Evolutionary conservation across 805 yeast species (phyloP), one percentile per base, ranked within the genome.

Genomic region (Metschnikowia hibisci): DNA sequence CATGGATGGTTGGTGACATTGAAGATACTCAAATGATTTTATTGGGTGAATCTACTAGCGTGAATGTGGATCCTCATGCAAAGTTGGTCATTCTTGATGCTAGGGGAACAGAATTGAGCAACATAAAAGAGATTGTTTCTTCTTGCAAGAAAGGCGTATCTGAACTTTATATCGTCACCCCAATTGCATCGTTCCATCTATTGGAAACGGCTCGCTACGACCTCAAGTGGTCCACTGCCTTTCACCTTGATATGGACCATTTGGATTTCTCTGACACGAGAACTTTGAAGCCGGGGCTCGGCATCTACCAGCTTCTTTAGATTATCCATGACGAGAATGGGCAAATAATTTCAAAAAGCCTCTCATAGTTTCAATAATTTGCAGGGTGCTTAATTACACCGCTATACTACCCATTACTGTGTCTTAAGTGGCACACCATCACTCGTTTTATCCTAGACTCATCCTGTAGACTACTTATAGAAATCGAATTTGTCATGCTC

Each of bases 401-500:
- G n/a, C 23, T 2, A 6, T 20, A 20, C 23, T 20, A 6, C 7
- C 7, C 23, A 4, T 6, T 20, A 20, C 23, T 6, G 4, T 20
- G 23, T 20, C 23, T 20, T 20, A 8, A 20, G 23, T 20, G 7
- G 8, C 7, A 20, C 23, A 20, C 23, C 5, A 3, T 20, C 7
- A 20, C 7, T 20, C 23, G n/a, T 20, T 20, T 20, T 20, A 6
- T 20, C 23, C 23, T 20, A 20, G 23, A 20, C 23, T 20, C 15
- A 28, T 34, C n/a, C 31, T 30, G 25, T 29, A 33, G 26, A 30
- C 40, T 41, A 93, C 74, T 89, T 91, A 71, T 93, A 93, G 78
- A 93, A 93, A 48, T 95, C 99, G 66, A 91, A 93, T 72, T 93
- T 93, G 64, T 93, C 99, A 53, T 86, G 95, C 65, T 95, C 99